A percentile compares a stretch with the other conserved stretches of the same genome.
phyloP scores from a whole-genome alignment of 805 yeast species.

The Kodamaea neixiangensis region DNA sequence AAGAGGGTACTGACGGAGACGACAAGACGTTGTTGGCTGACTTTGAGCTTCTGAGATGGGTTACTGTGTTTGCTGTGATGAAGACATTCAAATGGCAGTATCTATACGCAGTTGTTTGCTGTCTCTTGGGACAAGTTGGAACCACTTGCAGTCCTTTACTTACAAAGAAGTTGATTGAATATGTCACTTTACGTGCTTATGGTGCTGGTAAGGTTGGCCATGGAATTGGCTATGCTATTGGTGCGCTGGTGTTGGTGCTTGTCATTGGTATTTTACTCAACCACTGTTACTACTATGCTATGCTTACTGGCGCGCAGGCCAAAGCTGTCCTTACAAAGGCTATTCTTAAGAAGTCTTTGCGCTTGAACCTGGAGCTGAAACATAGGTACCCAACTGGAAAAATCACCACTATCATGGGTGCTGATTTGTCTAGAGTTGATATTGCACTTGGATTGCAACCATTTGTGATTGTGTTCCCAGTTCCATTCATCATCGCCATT shows the following conservation, averaged over 20 bases:
- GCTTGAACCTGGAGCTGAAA: slow-evolving; percentile 20
- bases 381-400: slow-evolving; percentile 24
- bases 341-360: slow-evolving; percentile 25
- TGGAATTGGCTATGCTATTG: slow-evolving; percentile 46
- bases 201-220: slow-evolving; percentile 25
- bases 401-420: slow-evolving; percentile 31
- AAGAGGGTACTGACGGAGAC: too few relatives aligned
- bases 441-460: slow-evolving; percentile 32
- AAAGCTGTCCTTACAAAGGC: slow-evolving; percentile 29
- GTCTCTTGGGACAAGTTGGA: slow-evolving; percentile 22
- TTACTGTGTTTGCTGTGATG: slow-evolving; percentile 21
- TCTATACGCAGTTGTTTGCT: slow-evolving; percentile 20
- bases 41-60: slow-evolving; percentile 3
- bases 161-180: slow-evolving; percentile 36
- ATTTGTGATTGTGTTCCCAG: slow-evolving; percentile 23
- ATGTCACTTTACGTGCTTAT: slow-evolving; percentile 28
- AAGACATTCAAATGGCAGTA: slow-evolving; percentile 33
- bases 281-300: slow-evolving; percentile 25
- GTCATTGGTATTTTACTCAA: slow-evolving; percentile 23
- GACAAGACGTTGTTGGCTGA: slow-evolving; percentile 1
- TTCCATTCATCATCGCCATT: slow-evolving; percentile 25
- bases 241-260: slow-evolving; percentile 32
- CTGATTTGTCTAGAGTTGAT: slow-evolving; percentile 29
- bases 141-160: slow-evolving; percentile 37
- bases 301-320: slow-evolving; percentile 29